Conservation (phyloP, 2,329 filamentous ascomycete species). For the Plenodomus tracheiphilus region DNA sequence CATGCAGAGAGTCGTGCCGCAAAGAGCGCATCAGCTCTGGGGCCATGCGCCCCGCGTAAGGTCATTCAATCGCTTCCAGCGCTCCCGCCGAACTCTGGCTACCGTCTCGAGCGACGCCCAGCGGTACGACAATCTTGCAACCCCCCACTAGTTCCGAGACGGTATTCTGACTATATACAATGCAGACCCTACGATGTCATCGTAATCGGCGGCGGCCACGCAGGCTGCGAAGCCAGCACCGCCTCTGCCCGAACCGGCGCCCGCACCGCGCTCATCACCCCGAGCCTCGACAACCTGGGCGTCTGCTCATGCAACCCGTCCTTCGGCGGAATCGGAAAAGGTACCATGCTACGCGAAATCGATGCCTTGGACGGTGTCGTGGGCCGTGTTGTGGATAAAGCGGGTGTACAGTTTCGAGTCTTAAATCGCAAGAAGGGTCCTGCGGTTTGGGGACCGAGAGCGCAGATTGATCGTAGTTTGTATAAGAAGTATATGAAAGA, state of each 20-base stretch:
- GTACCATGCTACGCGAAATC: slow-evolving; percentile 91
- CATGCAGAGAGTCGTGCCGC: slow-evolving; percentile 31
- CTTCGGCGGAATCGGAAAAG: slow-evolving; percentile 98
- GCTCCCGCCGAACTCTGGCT: slow-evolving; percentile 47
- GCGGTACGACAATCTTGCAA: slow-evolving; percentile 19
- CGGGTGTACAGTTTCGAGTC: slow-evolving; percentile 90
- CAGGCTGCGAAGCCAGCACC: slow-evolving; percentile 89
- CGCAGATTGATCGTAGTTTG: slow-evolving; percentile 88
- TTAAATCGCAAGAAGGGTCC: slow-evolving; percentile 89
- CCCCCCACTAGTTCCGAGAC: background rate
- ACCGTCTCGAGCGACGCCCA: slow-evolving; percentile 46
- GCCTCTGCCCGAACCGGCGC: slow-evolving; percentile 88
- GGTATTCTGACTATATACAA: slow-evolving; percentile 40
- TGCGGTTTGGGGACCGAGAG: slow-evolving; percentile 94
- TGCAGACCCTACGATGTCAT: slow-evolving; percentile 83
- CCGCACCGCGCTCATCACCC: slow-evolving; percentile 86
- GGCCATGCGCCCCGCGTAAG: slow-evolving; percentile 53
- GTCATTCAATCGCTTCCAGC: slow-evolving; percentile 41
- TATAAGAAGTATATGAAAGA: slow-evolving; percentile 91
- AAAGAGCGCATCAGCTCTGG: slow-evolving; percentile 49
- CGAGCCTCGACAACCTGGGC: slow-evolving; percentile 83
- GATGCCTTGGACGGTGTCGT: slow-evolving; percentile 92
- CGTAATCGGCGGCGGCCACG: slow-evolving; percentile 94
- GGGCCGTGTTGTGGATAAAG: slow-evolving; percentile 87
- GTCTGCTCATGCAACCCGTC: slow-evolving; percentile 97